These are phyloP conservation scores for Sporothrix luriei DNA, from an alignment of 2,329 filamentous ascomycete species.

Conservation along the genomic window DNA sequence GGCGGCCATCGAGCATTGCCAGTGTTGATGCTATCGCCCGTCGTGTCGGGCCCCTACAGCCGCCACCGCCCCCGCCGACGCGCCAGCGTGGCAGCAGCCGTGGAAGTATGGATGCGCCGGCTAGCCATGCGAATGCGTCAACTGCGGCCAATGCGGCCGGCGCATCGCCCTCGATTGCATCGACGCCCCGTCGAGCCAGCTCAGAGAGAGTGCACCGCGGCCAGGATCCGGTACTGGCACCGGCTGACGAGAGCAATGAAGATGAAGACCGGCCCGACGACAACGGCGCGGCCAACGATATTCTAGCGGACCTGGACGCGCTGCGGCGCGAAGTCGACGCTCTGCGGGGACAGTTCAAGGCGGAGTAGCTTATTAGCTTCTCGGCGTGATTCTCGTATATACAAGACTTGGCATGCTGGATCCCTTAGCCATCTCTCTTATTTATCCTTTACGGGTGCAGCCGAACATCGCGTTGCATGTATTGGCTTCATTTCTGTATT, in stretches of 20 bases:
- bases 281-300: slow-evolving; percentile 55
- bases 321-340: slow-evolving; percentile 77
- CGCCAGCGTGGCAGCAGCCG: slow-evolving; percentile 53
- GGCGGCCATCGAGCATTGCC: slow-evolving; percentile 50
- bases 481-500: slow-evolving; percentile 8
- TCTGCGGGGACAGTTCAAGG: slow-evolving; percentile 47
- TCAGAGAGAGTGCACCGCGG: slow-evolving; percentile 39
- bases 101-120: slow-evolving; percentile 46
- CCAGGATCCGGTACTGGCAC: slow-evolving; percentile 32
- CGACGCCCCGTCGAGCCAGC: slow-evolving; percentile 41
- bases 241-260: slow-evolving; percentile 37
- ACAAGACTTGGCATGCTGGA: slow-evolving; percentile 12
- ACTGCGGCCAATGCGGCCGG: neutral
- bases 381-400: neutral
- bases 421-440: neutral
- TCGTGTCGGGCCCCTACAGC: slow-evolving; percentile 37
- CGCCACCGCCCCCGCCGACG: slow-evolving; percentile 54
- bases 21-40: slow-evolving; percentile 47
- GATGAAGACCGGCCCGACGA: slow-evolving; percentile 37
- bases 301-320: slow-evolving; percentile 71
- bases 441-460: neutral
- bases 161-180: slow-evolving; percentile 7
- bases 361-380: neutral
- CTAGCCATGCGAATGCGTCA: neutral
- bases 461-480: neutral